Base-by-base conservation (phyloP, 1,284 basidiomycete genomes). In the Papiliotrema laurentii region DNA sequence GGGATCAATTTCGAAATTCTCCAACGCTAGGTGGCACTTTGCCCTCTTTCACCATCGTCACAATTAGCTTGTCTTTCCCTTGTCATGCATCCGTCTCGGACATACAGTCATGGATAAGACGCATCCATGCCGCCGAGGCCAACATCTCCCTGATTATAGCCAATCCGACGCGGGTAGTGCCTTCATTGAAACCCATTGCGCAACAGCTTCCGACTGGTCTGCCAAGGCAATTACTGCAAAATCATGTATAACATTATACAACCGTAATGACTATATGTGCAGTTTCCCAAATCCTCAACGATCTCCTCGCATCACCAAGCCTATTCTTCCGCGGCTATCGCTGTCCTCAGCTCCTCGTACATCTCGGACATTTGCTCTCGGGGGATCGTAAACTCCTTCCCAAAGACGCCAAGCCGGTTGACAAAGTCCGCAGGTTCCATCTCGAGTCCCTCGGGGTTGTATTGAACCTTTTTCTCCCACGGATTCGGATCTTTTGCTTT, bases 401-500 rank as follows among this genome's bases (percentile, higher is more conserved):
- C 43, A 33, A 69, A 67, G 27, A 55, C 50, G 9, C 60, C 66
- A 16, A 71, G 55, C 2, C 62, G 51, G n/a, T 48, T 28, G 18
- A 64, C 47, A 40, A 67, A 64, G 2, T 41, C 49, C 49, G 67
- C 66, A 19, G 54, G 55, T 49, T 68, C 66, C 36, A 57, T 49
- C 21, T 57, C 56, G 21, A 71, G 51, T 2, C 45, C 51, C n/a
- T 58, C 55, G 5, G 69, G 69, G 4, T 51, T 53, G 46, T 63
- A 60, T 9, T 54, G 53, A 24, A 68, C 48, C 13, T 45, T 43
- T 45, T 61, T 60, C 43, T 56, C 41, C 60, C 62, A 69, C 2
- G 54, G 47, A 18, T 61, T 60, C 7, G 35, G 33, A 6, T 49
- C 44, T 40, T 55, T 53, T 13, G 43, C 40, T 34, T 49, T 49